Evolutionary conservation across 306 rosid genomes (phyloP), one percentile per base, ranked within the genome.

Genomic region (Ochetophila trinervis): DNA sequence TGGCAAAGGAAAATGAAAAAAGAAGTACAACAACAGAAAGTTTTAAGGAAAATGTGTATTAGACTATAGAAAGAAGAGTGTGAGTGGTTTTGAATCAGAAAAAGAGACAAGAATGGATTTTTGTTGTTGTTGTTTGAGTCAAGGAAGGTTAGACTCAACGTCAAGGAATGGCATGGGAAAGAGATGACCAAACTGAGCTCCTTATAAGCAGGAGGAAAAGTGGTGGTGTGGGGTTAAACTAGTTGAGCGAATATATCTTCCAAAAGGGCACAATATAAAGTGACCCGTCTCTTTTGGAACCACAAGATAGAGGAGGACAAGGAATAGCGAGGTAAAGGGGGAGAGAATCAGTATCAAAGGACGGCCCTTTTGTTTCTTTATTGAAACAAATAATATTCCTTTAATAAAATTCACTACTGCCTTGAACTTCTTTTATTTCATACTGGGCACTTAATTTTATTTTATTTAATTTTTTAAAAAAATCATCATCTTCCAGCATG

Each of bases 221-320:
- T 64, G 4, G 4, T 6, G 32, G n/a, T 56, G 22, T 32, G 88
- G 84, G 74, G 65, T 58, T 67, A 35, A 24, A 70, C 57, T 62
- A 76, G 75, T 59, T 76, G 86, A 70, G 22, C 47, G 84, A 82
- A 86, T 80, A 86, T 86, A 84, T 88, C 81, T 76, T 76, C 76
- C 35, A 54, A 80, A 80, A 61, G 71, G 84, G 62, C 65, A 57
- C 60, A 73, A 82, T 66, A 70, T 70, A 72, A 73, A 74, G 80
- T 60, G 62, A 79, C 78, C 48, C 73, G 78, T 83, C 63, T 67
- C 69, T 74, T 72, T 70, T 56, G 16, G 74, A 78, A 47, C 88
- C 88, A 86, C 71, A 68, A 68, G 65, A 73, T 74, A 55, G 45
- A 76, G 60, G 48, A 58, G 61, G 78, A 76, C 80, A 71, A 70